Percentiles rank a stretch among this genome's conserved stretches.
These are phyloP conservation scores for Graphiopsis chlorocephala DNA, from an alignment of 2,329 filamentous ascomycete species.

Conservation along the genomic window DNA sequence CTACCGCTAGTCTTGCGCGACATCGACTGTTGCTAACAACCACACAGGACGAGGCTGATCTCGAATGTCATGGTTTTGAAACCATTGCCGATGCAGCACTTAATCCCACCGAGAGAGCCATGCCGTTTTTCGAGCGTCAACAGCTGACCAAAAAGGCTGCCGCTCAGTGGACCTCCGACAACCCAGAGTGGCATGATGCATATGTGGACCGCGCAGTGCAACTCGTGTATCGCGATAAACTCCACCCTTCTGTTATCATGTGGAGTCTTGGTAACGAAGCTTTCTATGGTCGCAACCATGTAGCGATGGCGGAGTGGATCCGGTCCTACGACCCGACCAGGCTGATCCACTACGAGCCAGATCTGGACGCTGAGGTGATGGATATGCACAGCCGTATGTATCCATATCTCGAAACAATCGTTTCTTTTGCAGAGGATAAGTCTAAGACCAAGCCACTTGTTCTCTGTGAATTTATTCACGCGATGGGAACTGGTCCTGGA, in stretches of 20 bases:
- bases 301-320: slow-evolving; percentile 64
- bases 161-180: slow-evolving; percentile 60
- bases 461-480: slow-evolving; percentile 55
- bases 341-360: slow-evolving; percentile 66
- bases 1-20: background rate
- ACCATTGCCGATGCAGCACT: slow-evolving; percentile 31
- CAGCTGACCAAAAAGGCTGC: slow-evolving; percentile 54
- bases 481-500: slow-evolving; percentile 74
- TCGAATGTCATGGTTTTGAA: slow-evolving; percentile 48
- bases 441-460: slow-evolving; percentile 53
- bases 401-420: slow-evolving; percentile 52
- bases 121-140: slow-evolving; percentile 32
- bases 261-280: slow-evolving; percentile 74
- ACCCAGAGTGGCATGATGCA: slow-evolving; percentile 58
- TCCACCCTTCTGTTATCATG: slow-evolving; percentile 67
- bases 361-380: slow-evolving; percentile 56
- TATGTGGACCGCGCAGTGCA: slow-evolving; percentile 67
- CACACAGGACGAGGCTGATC: slow-evolving; percentile 47
- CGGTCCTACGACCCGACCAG: slow-evolving; percentile 58
- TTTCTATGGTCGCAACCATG: slow-evolving; percentile 67
- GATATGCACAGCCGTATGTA: slow-evolving; percentile 72
- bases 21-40: background rate
- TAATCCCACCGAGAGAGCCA: slow-evolving; percentile 7
- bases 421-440: slow-evolving; percentile 44
- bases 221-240: slow-evolving; percentile 66